Conservation (phyloP, 2,329 filamentous ascomycete genomes). For the Neophaeococcomyces aloes region DNA sequence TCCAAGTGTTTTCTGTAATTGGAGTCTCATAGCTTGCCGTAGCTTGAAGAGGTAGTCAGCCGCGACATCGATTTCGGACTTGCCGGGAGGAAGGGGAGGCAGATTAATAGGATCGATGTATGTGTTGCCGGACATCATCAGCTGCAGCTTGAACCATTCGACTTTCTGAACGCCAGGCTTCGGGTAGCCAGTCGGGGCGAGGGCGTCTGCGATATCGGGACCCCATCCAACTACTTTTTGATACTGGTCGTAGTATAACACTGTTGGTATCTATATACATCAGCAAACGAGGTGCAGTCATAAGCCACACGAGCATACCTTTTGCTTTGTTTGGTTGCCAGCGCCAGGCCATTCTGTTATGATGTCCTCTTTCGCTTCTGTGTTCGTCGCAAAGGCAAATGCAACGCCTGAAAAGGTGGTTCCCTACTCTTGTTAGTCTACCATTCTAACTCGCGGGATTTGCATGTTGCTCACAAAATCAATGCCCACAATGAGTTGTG, state of each 20-base stretch:
- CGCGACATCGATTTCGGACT: slow-evolving; percentile 98
- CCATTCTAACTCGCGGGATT: neutral
- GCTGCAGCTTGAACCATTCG: slow-evolving; percentile 98
- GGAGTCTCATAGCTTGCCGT: slow-evolving; percentile 89
- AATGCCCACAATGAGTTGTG: slow-evolving; percentile 95
- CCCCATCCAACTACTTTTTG: slow-evolving; percentile 99
- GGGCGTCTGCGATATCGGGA: slow-evolving; percentile 90
- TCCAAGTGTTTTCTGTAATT: slow-evolving; percentile 88
- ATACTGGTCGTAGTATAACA: slow-evolving; percentile 99
- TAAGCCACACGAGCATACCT: slow-evolving; percentile 47
- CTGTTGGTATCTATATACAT: slow-evolving; percentile 73
- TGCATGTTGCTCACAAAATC: slow-evolving; percentile 60
- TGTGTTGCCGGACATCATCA: slow-evolving; percentile 97
- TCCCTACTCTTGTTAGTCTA: slow-evolving; percentile 45
- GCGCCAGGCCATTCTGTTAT: slow-evolving; percentile 98
- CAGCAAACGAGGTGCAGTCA: slow-evolving; percentile 1
- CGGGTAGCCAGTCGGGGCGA: slow-evolving; percentile 92
- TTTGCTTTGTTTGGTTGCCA: slow-evolving; percentile 96
- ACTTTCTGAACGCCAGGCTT: slow-evolving; percentile 98
- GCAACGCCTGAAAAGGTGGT: slow-evolving; percentile 97
- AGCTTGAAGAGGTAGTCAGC: slow-evolving; percentile 98
- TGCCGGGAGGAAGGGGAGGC: slow-evolving; percentile 89
- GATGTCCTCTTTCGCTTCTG: slow-evolving; percentile 94
- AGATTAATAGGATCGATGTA: slow-evolving; percentile 99
- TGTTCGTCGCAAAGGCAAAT: slow-evolving; percentile 87